Evolutionary conservation across 768 basidiomycete genomes (phyloP).

Genomic region (Russula sp.): DNA sequence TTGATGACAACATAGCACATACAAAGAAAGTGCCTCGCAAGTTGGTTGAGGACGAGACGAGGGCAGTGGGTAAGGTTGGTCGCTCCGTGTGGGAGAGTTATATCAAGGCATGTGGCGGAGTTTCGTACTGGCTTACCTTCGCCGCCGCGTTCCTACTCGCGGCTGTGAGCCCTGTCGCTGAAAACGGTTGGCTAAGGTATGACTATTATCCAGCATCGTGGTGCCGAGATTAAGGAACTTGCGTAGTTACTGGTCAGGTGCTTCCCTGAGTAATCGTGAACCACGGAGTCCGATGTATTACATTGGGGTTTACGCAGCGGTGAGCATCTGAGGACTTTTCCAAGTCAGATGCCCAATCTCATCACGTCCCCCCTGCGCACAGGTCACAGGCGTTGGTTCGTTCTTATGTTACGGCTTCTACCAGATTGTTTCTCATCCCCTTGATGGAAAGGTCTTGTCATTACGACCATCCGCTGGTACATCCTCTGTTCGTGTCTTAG

Average conservation of each 20-base stretch:
- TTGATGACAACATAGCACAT: constrained; percentile 24
- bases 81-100: constrained; percentile 41
- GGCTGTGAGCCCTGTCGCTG: constrained; percentile 37
- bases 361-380: not conserved
- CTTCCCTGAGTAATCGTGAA: constrained; percentile 22
- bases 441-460: constrained; percentile 37
- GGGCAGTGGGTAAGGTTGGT: constrained; percentile 42
- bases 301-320: constrained; percentile 62
- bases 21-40: constrained; percentile 64
- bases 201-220: constrained; percentile 2
- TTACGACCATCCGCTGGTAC: constrained; percentile 59
- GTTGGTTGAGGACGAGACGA: constrained; percentile 61
- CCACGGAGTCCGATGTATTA: constrained; percentile 42
- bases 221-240: not conserved
- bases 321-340: constrained; percentile 26
- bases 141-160: constrained; percentile 30
- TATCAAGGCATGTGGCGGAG: constrained; percentile 34
- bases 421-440: not conserved
- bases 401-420: not conserved
- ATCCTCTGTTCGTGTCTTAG: constrained; percentile 52
- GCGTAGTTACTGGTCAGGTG: constrained; percentile 36
- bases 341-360: not conserved
- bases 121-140: constrained; percentile 36
- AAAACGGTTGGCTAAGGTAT: constrained; percentile 40
- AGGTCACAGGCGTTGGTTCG: constrained; percentile 13